These are phyloP conservation scores for Saccharomycodes ludwigii DNA, from an alignment of 805 yeast genomes.

Conservation along the genomic window DNA sequence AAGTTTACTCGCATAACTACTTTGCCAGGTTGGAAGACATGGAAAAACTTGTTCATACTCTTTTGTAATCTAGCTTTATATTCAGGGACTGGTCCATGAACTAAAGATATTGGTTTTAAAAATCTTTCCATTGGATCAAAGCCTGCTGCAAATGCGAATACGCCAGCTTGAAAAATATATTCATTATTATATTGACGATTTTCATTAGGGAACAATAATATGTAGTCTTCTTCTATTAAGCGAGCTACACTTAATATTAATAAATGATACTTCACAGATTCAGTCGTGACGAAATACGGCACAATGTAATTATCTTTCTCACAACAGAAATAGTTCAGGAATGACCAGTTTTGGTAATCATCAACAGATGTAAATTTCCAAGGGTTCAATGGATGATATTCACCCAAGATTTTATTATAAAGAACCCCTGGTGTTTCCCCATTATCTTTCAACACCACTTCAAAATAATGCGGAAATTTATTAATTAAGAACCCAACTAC, in stretches of 20 bases:
- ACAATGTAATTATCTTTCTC: too few relatives aligned
- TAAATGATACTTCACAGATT: conserved; percentile 10
- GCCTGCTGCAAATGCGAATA: conserved; percentile 59
- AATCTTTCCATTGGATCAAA: conserved; percentile 49
- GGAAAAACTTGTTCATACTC: conserved; percentile 59
- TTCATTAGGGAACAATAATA: conserved; percentile 35
- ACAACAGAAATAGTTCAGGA: conserved; percentile 8
- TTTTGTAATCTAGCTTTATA: conserved; percentile 41
- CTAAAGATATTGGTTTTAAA: conserved; percentile 40
- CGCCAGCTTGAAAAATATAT: conserved; percentile 43
- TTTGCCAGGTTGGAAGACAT: conserved; percentile 38
- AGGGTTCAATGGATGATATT: conserved; percentile 25
- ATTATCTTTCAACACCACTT: conserved; percentile 9
- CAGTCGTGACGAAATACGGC: too few relatives aligned
- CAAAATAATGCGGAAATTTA: conserved; percentile 45
- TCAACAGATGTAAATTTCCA: conserved; percentile 9
- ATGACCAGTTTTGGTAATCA: conserved; percentile 2
- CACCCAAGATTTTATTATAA: conserved; percentile 30
- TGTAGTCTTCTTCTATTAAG: conserved; percentile 51
- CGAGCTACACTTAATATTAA: conserved; percentile 17
- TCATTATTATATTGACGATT: conserved; percentile 34
- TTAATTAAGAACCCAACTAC: conserved; percentile 27
- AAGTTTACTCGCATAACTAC: conserved; percentile 57
- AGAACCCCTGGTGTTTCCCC: conserved; percentile 15
- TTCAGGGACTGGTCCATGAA: conserved; percentile 66